These are phyloP conservation scores for Haplosporangium sp. DNA, from an alignment of 371 early-diverging fungal genomes.

Conservation along the genomic window DNA sequence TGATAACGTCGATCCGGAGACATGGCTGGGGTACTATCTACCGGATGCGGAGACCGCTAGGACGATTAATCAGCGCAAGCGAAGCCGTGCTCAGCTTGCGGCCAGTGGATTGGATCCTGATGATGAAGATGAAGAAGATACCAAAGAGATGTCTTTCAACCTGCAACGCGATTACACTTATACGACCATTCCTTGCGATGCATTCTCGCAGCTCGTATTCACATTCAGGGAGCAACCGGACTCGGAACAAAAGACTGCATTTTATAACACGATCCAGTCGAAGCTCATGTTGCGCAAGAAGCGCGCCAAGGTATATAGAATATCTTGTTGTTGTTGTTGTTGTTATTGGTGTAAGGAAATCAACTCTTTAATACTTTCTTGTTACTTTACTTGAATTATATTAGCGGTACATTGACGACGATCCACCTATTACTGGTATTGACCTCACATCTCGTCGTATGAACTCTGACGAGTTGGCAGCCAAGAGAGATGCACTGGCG, in stretches of 20 bases:
- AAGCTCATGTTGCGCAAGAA: conserved; percentile 53
- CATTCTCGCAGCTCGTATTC: conserved; percentile 44
- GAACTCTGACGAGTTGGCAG: conserved; percentile 48
- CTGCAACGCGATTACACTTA: conserved; percentile 53
- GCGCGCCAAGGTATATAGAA: conserved; percentile 30
- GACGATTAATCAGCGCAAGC: conserved; percentile 40
- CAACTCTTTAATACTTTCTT: not conserved
- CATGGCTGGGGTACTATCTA: conserved; percentile 48
- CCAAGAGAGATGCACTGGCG: conserved; percentile 38
- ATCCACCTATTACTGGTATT: conserved; percentile 41
- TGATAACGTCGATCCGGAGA: conserved; percentile 49
- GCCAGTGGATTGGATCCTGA: conserved; percentile 25
- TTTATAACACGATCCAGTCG: conserved; percentile 49
- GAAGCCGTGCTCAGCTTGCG: conserved; percentile 23
- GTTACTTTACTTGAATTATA: not conserved
- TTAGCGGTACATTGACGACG: conserved; percentile 42
- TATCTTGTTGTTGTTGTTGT: not conserved
- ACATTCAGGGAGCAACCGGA: conserved; percentile 38
- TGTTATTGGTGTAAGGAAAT: not conserved
- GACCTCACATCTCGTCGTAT: conserved; percentile 41
- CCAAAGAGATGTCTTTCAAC: conserved; percentile 19
- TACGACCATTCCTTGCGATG: conserved; percentile 38
- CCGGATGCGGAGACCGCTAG: conserved; percentile 45
- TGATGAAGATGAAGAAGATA: conserved; percentile 30
- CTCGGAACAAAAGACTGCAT: conserved; percentile 34